Base-by-base conservation (phyloP, 768 basidiomycete genomes). In the Exsudoporus frostii region DNA sequence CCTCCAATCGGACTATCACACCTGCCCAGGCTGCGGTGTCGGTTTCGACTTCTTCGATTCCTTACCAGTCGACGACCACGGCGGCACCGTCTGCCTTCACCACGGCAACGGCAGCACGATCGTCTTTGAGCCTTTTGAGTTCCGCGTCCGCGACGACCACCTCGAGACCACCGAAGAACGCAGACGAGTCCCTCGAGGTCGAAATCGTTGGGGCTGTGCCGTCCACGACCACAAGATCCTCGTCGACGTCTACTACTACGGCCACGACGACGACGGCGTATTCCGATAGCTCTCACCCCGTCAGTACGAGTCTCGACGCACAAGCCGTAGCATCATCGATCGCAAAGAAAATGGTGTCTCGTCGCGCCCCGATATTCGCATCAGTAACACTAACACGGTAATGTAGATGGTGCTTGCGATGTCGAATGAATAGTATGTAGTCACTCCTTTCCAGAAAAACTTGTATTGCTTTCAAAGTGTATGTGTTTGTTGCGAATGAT, bases 291-390 rank as follows among this genome's bases (percentile, higher is more conserved):
- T 45, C 65, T 32, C 5, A 5, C 14, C 5, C 44, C 14, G 20
- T 4, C 1, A 46, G 50, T n/a, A 9, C 40, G 11, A 38, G 51
- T 33, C 53, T 52, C 24, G 29, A 68, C 27, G 48, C 66, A 17
- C 24, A 29, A 19, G 63, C 46, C 7, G 51, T 63, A 15, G 66
- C 66, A 9, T 63, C 68, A 9, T 54, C 45, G 20, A 27, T 68
- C 25, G 66, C 48, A 22, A 51, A 59, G 5, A 30, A 34, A 5
- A 47, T 36, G 53, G 11, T 24, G 4, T 40, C 45, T 17, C 46
- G 34, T 10, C 34, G 29, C 9, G 32, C 15, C 10, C 14, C 19
- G 8, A 30, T 2, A 38, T 29, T 17, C 3, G 22, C 5, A 19
- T 36, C 58, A 24, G 40, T 19, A 11, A 22, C 47, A 20, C 3